Evolutionary conservation across 2,329 filamentous ascomycete genomes (phyloP), one percentile per base, ranked within the genome.

Genomic region (Calonectria pauciramosa): DNA sequence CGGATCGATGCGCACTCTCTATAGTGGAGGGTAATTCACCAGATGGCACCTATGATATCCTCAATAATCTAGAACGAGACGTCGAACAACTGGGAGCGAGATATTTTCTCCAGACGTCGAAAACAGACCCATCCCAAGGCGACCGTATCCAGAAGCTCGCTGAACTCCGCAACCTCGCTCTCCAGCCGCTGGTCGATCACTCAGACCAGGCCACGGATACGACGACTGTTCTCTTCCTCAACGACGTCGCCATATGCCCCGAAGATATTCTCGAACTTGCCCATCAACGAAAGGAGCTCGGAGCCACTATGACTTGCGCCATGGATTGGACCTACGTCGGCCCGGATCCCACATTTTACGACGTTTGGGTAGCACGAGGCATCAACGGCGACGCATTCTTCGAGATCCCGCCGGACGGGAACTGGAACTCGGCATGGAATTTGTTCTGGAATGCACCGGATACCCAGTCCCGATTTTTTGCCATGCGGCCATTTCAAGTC

Each of bases 191-290:
- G 2, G 65, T 86, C 0, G 71, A 85, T 2, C n/a, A 66, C 13
- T 2, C n/a, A 8, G 52, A 44, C 14, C 41, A 54, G 23, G 70
- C 69, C 18, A 18, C 78, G 8, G 79, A 80, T 14, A 82, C 87
- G 65, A 84, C 87, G 11, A 87, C 86, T 2, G 81, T 91, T 14
- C 67, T 90, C 38, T 90, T 90, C 75, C 78, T 91, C 67, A 89
- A 91, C 81, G 88, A 91, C 75, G 87, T 91, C 23, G 87, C 87
- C 4, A 80, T 84, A 18, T 91, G 90, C 75, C 60, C 84, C 20
- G 89, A 91, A 47, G 90, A 92, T 78, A 86, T 92, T 14, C 84
- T 93, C 3, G 90, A 92, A 80, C 83, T 92, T 1, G 76, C 88
- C 0, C 85, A 89, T 76, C 90, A 92, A 81, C 87, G 85, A 56